Base-by-base conservation (phyloP, 2,329 filamentous ascomycete species). In the Hypoxylon rubiginosum region DNA sequence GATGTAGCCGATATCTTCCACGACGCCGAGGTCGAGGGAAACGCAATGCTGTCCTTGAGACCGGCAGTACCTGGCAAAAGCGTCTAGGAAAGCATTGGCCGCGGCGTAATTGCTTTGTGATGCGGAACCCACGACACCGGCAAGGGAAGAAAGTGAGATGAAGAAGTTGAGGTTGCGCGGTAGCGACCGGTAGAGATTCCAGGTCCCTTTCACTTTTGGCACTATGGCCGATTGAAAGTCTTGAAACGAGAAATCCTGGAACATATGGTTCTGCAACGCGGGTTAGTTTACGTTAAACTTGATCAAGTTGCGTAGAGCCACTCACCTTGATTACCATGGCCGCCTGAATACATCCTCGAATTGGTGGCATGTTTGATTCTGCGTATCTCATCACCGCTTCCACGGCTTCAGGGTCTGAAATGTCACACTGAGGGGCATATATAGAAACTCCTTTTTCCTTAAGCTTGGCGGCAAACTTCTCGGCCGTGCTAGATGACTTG, bases 331-430 rank as follows among this genome's bases (percentile, higher is more conserved):
- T 67, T 13, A 81, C 80, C 81, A 83, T 82, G 1, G 82, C 77
- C 6, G 74, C 74, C 58, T 84, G 82, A 10, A 85, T 83, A 79
- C 28, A 84, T 62, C 51, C 83, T 71, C 32, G 82, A 78, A 62
- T 76, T 65, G 24, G 82, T 72, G 5, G 79, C 79, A 64, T 78
- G 52, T 66, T 71, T 32, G 64, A 64, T 57, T 41, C 58, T 19
- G 48, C 53, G 17, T 58, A 68, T 10, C 67, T 65, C 5, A 79
- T 60, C 5, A 71, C 72, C 10, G 49, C 72, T 30, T 70, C 67
- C 1, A 83, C 68, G 19, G 76, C 72, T 4, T 66, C 55, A 48
- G 59, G 72, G 53, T 77, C 72, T 28, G 71, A 71, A 11, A 78
- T 75, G 49, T 78, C 74, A 53, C 75, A 77, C 4, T 64, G 64